Conservation (phyloP, 169 alveolate species). For the Plasmodium billcollinsi region DNA sequence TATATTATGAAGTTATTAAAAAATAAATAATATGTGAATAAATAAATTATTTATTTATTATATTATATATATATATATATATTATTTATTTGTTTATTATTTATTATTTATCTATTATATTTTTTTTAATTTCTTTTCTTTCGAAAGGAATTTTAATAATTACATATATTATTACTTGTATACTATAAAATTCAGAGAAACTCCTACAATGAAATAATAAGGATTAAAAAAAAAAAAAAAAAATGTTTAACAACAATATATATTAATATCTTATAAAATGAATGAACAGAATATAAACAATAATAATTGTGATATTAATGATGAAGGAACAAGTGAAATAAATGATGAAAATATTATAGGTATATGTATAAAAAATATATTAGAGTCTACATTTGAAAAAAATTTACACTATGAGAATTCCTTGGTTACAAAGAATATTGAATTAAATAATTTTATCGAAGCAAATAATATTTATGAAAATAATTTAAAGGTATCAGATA, state of each 20-base stretch:
- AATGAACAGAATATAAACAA: background rate
- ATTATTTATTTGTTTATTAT: no score
- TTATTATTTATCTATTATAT: no score
- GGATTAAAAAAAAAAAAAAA: background rate
- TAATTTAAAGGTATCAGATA: slow-evolving; percentile 3
- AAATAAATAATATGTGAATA: no score
- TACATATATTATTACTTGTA: no score
- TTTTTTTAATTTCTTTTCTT: background rate
- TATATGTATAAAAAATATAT: slow-evolving; percentile 47
- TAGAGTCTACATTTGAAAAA: slow-evolving; percentile 44
- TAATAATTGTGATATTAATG: background rate
- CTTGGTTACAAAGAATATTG: slow-evolving; percentile 42
- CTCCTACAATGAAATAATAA: background rate
- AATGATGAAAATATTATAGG: slow-evolving; percentile 64
- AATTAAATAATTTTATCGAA: slow-evolving; percentile 47
- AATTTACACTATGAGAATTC: slow-evolving; percentile 25
- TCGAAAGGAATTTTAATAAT: background rate
- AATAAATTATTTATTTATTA: no score
- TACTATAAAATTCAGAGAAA: no score
- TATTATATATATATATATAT: no score
- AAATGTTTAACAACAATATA: background rate
- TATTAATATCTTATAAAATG: background rate
- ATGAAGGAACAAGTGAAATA: slow-evolving; percentile 33
- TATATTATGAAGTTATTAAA: no score
- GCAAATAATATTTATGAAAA: slow-evolving; percentile 16